Conservation (phyloP, 1,284 basidiomycete species). For the Leccinum ambiguum region DNA sequence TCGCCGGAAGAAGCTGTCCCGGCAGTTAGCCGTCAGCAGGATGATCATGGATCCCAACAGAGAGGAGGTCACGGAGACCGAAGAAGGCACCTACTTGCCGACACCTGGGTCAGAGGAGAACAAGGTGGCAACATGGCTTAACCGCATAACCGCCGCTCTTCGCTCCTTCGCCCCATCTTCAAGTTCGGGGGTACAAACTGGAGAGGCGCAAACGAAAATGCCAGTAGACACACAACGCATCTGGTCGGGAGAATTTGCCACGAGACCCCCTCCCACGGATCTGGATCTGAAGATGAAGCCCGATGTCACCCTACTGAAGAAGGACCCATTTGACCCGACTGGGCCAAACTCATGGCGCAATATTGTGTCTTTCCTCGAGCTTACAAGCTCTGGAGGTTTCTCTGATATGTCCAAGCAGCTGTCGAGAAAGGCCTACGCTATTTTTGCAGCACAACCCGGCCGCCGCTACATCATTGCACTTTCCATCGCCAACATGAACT, state of each 20-base stretch:
- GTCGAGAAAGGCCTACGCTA: background rate
- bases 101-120: background rate
- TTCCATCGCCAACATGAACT: background rate
- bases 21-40: too few species aligned
- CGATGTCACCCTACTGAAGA: background rate
- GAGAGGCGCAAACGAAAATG: background rate
- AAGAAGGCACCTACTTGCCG: background rate
- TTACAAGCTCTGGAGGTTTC: background rate
- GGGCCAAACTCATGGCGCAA: background rate
- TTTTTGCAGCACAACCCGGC: background rate
- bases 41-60: too few species aligned
- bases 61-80: background rate
- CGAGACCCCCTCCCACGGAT: too few species aligned
- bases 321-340: background rate
- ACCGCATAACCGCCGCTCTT: background rate
- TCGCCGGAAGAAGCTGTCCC: too few species aligned
- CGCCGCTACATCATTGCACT: background rate
- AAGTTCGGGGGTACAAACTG: background rate
- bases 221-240: background rate
- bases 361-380: background rate
- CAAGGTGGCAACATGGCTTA: background rate
- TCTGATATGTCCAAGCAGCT: background rate
- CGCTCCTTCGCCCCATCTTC: background rate
- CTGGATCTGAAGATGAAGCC: too few species aligned
- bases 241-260: background rate